Conservation (phyloP, 2,329 filamentous ascomycete species). For the Pseudocercospora fuligena region DNA sequence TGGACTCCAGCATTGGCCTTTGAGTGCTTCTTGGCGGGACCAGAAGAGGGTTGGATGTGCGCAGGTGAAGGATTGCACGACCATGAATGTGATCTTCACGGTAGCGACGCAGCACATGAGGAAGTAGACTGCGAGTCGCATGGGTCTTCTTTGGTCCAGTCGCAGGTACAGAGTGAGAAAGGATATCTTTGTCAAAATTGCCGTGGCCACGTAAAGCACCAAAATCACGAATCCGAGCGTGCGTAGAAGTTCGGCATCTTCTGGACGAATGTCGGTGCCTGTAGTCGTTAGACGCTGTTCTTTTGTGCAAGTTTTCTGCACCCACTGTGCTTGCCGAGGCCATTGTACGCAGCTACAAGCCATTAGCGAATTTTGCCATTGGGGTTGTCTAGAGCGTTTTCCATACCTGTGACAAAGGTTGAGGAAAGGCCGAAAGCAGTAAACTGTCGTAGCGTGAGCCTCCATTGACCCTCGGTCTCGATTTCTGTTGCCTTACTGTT, state of each 20-base stretch:
- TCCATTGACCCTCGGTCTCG: background rate
- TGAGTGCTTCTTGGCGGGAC: background rate
- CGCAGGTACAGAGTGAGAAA: conserved; percentile 25
- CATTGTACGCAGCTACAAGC: conserved; percentile 20
- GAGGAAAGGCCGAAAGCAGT: conserved; percentile 21
- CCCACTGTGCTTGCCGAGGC: conserved; percentile 22
- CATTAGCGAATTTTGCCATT: background rate
- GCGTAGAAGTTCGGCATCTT: conserved; percentile 2
- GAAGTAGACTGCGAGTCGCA: conserved; percentile 24
- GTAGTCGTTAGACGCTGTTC: background rate
- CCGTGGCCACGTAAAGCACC: conserved; percentile 18
- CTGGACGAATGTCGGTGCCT: background rate
- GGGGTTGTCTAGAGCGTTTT: background rate
- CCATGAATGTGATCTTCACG: conserved; percentile 13
- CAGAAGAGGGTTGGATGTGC: conserved; percentile 11
- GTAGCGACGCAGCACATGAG: conserved; percentile 15
- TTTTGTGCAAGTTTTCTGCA: background rate
- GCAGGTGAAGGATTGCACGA: conserved; percentile 20
- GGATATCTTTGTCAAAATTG: conserved; percentile 21
- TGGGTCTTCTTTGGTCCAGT: conserved; percentile 20
- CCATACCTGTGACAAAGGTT: conserved; percentile 14
- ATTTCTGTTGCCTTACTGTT: conserved; percentile 7
- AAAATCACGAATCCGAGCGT: conserved; percentile 21
- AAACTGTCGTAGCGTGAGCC: background rate
- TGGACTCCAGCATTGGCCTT: conserved; percentile 17